Evolutionary conservation across 257 asterid species (phyloP), one percentile per base, ranked within the genome.

Genomic region (Scutellaria baicalensis): DNA sequence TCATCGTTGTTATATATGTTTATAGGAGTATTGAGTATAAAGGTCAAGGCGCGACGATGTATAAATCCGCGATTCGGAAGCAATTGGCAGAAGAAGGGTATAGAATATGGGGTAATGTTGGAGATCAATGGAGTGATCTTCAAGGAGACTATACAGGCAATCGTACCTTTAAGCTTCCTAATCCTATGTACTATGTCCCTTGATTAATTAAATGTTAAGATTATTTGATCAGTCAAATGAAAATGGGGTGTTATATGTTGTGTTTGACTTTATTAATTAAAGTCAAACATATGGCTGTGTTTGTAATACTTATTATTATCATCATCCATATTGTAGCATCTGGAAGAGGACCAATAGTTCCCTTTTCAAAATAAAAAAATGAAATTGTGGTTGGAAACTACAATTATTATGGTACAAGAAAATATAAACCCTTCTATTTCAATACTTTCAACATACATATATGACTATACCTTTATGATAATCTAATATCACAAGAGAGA

Each of bases 41-140:
- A 49, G 91, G 90, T 9, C 71, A 72, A 51, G 80, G 87, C 33
- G 86, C 89, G 0, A 36, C 68, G 23, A 45, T 39, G 8, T 86
- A 83, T 74, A 86, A 86, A 42, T 83, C 89, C 3, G 78, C 70
- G 17, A 68, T 83, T 14, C 70, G 92, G 31, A 84, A 64, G 80
- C 82, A 78, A 42, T 14, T 86, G 73, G 83, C 58, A 3, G 81
- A 35, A 61, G 82, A 81, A 52, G 87, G 92, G 9, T 84, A 81
- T 78, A 78, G 79, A 67, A 78, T 86, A 70, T 79, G 87, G 89
- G 92, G 92, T 39, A 86, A 86, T 12, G 79, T 80, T 12, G 89
- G 92, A 57, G 92, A 86, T 68, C 89, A 86, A 35, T 86, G 92
- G 92, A 81, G 83, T 75, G 92, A 86, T 76, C 82, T 86, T 55